These are phyloP conservation scores for Triglochin maritima DNA, from an alignment of 106 monocot genomes.

Conservation along the genomic window DNA sequence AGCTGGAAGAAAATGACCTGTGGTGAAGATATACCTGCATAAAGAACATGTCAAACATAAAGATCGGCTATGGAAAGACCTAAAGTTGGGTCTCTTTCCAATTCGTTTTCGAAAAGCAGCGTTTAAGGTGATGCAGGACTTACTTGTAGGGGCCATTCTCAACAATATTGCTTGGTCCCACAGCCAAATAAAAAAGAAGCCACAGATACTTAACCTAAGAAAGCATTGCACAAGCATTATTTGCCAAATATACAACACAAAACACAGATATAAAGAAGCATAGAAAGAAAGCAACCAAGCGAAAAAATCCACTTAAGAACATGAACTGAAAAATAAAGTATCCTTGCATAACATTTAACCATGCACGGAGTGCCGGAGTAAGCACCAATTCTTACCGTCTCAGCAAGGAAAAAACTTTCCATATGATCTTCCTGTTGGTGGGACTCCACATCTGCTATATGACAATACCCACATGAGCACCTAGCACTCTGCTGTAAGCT, in stretches of 20 bases:
- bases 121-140: slow-evolving; percentile 1
- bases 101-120: neutral
- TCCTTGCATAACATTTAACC: too few relatives aligned
- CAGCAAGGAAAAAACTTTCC: slow-evolving; percentile 99
- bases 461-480: slow-evolving; percentile 97
- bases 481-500: slow-evolving; percentile 87
- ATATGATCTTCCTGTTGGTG: slow-evolving; percentile 94
- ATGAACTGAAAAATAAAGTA: too few relatives aligned
- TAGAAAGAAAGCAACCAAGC: too few relatives aligned
- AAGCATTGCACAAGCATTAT: neutral
- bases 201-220: slow-evolving; percentile 92
- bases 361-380: too few relatives aligned
- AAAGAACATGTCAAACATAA: neutral
- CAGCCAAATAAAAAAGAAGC: slow-evolving; percentile 99
- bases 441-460: slow-evolving; percentile 88
- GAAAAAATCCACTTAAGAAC: too few relatives aligned
- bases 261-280: too few relatives aligned
- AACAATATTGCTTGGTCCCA: slow-evolving; percentile 84
- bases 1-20: slow-evolving; percentile 83
- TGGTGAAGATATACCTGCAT: slow-evolving; percentile 86
- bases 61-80: neutral
- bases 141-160: slow-evolving; percentile 97
- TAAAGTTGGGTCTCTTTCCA: neutral
- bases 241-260: neutral
- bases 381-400: slow-evolving; percentile 47